Conservation (phyloP, 306 rosid genomes). For the Comarum palustre region DNA sequence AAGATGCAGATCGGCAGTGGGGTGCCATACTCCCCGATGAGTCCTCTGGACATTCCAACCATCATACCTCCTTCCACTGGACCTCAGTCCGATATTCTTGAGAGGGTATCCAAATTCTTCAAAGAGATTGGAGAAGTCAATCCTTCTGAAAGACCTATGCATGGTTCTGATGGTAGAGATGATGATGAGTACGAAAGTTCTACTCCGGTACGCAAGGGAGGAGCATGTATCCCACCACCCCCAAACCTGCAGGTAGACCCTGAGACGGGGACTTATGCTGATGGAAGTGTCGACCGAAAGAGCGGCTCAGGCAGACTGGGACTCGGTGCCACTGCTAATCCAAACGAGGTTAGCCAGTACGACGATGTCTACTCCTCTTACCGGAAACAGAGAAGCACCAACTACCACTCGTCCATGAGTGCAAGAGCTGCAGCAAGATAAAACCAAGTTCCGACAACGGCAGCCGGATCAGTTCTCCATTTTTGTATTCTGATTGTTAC, state of each 20-base stretch:
- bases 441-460: constrained; percentile 14
- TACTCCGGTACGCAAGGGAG: constrained; percentile 64
- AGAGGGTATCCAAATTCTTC: constrained; percentile 78
- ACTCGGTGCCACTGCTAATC: constrained; percentile 80
- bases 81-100: constrained; percentile 67
- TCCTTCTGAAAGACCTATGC: constrained; percentile 87
- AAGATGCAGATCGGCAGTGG: constrained; percentile 99
- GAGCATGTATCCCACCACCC: constrained; percentile 98
- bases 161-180: constrained; percentile 59
- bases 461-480: background rate
- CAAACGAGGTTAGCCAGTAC: constrained; percentile 84
- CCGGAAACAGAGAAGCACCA: constrained; percentile 96
- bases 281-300: constrained; percentile 78
- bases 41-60: constrained; percentile 77
- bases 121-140: constrained; percentile 94
- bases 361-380: constrained; percentile 96
- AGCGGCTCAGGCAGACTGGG: constrained; percentile 77
- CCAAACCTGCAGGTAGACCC: constrained; percentile 88
- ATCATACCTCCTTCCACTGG: constrained; percentile 60
- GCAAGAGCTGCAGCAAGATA: constrained; percentile 66
- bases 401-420: constrained; percentile 86
- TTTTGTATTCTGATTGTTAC: background rate
- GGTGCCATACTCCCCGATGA: constrained; percentile 89
- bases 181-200: constrained; percentile 72
- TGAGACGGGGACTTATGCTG: constrained; percentile 76